Evolutionary conservation across 73 alveolate genomes (phyloP).

Genomic region (Paramecium sonneborni): DNA sequence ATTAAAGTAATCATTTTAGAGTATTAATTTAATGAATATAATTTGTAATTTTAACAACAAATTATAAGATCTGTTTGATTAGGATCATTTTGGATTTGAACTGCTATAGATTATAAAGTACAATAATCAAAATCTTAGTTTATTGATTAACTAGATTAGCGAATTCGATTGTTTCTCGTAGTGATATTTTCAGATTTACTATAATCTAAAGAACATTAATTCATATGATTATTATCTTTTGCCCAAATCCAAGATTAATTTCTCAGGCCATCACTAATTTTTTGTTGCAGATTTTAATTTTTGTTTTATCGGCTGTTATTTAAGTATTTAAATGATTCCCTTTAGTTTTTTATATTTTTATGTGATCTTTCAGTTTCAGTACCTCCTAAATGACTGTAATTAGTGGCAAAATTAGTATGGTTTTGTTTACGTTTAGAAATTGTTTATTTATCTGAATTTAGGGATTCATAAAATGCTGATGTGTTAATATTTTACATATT

Average conservation of each 20-base stretch:
- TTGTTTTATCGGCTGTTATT: background rate
- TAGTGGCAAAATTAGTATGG: background rate
- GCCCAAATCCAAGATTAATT: slow-evolving; percentile 40
- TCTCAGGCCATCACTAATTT: background rate
- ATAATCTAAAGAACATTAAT: background rate
- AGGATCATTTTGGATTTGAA: slow-evolving; percentile 35
- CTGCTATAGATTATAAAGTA: background rate
- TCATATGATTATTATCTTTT: background rate
- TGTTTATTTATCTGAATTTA: background rate
- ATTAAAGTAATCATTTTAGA: background rate
- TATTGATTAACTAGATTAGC: background rate
- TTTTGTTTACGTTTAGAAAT: background rate
- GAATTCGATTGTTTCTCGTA: slow-evolving; percentile 22
- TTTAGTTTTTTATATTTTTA: background rate
- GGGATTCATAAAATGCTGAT: background rate
- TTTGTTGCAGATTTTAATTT: background rate
- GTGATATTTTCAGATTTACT: slow-evolving; percentile 51
- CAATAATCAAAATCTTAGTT: slow-evolving; percentile 7
- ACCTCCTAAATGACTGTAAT: slow-evolving; percentile 21
- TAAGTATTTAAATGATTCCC: background rate
- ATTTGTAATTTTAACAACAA: background rate
- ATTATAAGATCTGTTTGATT: slow-evolving; percentile 15
- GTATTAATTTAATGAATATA: background rate
- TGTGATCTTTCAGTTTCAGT: slow-evolving; percentile 54
- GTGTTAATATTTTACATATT: background rate